Conservation (phyloP, 2,329 filamentous ascomycete genomes). For the Hypoxylon sp. region DNA sequence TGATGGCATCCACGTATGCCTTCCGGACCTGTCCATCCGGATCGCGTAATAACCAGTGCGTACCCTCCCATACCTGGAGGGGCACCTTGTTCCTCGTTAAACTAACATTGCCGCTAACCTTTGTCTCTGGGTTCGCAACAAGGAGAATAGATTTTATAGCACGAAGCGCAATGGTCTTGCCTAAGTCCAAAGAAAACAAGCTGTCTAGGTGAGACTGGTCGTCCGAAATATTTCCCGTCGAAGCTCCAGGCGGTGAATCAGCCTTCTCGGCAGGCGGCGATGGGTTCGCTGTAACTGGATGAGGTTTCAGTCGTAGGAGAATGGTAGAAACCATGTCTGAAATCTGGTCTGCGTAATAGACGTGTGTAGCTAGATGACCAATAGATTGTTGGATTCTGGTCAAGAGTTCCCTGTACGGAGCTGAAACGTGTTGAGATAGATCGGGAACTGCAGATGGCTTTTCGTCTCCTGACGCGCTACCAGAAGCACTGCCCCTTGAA, state of each 20-base stretch:
- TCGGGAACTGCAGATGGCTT: conserved; percentile 41
- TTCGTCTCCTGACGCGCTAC: conserved; percentile 42
- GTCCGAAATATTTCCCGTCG: conserved; percentile 53
- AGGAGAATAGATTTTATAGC: conserved; percentile 83
- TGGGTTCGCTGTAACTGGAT: conserved; percentile 53
- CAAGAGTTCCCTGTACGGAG: conserved; percentile 72
- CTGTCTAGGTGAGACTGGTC: conserved; percentile 58
- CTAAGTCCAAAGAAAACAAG: conserved; percentile 62
- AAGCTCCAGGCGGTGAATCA: conserved; percentile 47
- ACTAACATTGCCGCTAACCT: conserved; percentile 65
- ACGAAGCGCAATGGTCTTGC: conserved; percentile 73
- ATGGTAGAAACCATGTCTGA: conserved; percentile 91
- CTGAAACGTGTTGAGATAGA: conserved; percentile 52
- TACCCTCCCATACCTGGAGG: conserved; percentile 92
- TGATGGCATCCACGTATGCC: conserved; percentile 83
- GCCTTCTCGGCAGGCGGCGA: conserved; percentile 59
- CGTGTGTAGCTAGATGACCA: conserved; percentile 89
- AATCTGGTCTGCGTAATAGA: conserved; percentile 97
- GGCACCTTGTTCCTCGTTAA: conserved; percentile 79
- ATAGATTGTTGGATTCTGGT: conserved; percentile 81
- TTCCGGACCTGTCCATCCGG: conserved; percentile 79
- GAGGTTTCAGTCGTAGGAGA: conserved; percentile 78
- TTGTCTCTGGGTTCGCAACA: conserved; percentile 77
- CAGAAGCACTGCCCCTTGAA: conserved; percentile 33
- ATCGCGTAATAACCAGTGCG: conserved; percentile 89